Percentiles rank a stretch among this genome's conserved stretches.
phyloP scores from a whole-genome alignment of 2,329 filamentous ascomycete genomes.

The Aspergillus amoenus region DNA sequence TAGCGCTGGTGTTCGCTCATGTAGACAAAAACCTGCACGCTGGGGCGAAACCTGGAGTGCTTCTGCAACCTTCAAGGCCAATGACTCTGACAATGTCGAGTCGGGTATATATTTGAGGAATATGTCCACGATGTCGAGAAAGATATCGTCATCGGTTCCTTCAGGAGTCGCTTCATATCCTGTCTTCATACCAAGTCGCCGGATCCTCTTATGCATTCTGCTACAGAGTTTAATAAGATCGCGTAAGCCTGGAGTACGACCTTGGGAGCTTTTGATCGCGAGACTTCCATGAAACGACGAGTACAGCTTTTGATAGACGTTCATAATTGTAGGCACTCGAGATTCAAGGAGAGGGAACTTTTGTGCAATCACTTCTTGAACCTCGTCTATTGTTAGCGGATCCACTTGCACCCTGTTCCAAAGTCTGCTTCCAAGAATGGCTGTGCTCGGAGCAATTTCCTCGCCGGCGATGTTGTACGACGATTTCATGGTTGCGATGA shows the following conservation, averaged over 20 bases:
- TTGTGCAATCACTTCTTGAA: conserved; percentile 69
- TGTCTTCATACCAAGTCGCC: conserved; percentile 58
- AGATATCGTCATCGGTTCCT: conserved; percentile 74
- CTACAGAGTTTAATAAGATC: conserved; percentile 92
- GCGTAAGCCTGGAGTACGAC: conserved; percentile 64
- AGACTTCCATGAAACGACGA: conserved; percentile 40
- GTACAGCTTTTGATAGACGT: conserved; percentile 51
- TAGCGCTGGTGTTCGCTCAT: conserved; percentile 69
- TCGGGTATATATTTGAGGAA: conserved; percentile 81
- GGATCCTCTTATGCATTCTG: conserved; percentile 67
- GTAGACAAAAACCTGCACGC: conserved; percentile 73
- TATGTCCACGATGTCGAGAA: conserved; percentile 89
- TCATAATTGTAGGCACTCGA: conserved; percentile 57
- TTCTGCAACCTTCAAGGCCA: conserved; percentile 71
- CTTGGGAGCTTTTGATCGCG: conserved; percentile 39
- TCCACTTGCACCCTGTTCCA: conserved; percentile 78
- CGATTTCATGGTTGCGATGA: conserved; percentile 88
- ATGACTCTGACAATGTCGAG: conserved; percentile 52
- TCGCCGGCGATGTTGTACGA: conserved; percentile 63
- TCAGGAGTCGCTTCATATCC: conserved; percentile 72
- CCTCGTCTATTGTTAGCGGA: conserved; percentile 65
- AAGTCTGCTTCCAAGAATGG: conserved; percentile 78
- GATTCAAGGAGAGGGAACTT: conserved; percentile 68
- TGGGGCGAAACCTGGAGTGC: conserved; percentile 85
- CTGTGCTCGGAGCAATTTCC: conserved; percentile 65